Evolutionary conservation across 768 basidiomycete species (phyloP).

Genomic region (Kwoniella europaea): DNA sequence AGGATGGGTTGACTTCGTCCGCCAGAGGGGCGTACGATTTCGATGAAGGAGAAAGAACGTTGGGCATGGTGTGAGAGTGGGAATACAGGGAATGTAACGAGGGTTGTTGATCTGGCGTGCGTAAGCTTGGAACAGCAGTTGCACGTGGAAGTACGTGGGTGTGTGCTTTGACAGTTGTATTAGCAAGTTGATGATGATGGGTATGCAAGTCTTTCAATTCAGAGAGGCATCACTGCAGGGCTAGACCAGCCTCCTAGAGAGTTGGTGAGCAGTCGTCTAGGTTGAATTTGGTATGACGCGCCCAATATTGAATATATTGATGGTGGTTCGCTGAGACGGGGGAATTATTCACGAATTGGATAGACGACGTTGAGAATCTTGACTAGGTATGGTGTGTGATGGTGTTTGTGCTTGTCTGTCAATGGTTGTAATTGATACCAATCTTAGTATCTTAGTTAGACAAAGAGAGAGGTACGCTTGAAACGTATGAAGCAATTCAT

Average conservation of each 20-base stretch:
- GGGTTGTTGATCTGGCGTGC: neutral
- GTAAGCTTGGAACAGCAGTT: neutral
- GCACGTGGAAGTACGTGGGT: conserved; percentile 3
- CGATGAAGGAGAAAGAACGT: conserved; percentile 24
- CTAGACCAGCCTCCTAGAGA: neutral
- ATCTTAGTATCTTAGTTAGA: no score
- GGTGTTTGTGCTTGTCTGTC: no score
- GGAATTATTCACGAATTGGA: no score
- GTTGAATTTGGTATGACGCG: neutral
- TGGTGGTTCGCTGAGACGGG: neutral
- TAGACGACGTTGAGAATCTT: no score
- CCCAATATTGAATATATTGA: neutral
- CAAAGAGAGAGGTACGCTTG: no score
- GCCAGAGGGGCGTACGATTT: conserved; percentile 40
- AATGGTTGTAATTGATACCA: no score
- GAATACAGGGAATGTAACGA: neutral
- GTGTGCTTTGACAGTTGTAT: neutral
- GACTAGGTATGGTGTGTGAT: no score
- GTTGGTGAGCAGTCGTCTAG: no score
- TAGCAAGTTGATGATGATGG: neutral
- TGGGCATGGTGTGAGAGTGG: conserved; percentile 30
- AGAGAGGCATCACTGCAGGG: neutral
- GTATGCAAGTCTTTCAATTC: neutral
- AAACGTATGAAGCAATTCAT: no score
- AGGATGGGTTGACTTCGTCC: conserved; percentile 43